phyloP scores from a whole-genome alignment of 805 yeast genomes.

The Cyberlindnera maritima region DNA sequence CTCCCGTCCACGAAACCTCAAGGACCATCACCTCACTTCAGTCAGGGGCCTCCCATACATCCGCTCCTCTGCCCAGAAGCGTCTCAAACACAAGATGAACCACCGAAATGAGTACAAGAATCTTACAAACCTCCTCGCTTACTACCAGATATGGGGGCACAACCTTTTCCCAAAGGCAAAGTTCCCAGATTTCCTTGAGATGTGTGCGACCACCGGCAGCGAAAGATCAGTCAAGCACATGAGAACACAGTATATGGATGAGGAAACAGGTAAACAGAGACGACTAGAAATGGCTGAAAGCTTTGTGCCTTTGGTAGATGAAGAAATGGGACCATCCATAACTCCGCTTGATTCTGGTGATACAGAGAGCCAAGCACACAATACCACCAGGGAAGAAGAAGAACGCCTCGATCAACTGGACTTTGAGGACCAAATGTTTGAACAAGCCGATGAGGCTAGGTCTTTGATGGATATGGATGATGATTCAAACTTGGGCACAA shows the following conservation, averaged over 20 bases:
- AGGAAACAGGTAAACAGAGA: constrained; percentile 29
- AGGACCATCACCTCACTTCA: constrained; percentile 48
- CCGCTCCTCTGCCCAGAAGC: constrained; percentile 32
- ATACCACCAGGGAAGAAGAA: background rate
- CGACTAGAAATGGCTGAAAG: background rate
- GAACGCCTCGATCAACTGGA: constrained; percentile 1
- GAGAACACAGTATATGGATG: constrained; percentile 37
- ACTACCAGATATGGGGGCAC: constrained; percentile 77
- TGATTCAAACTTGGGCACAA: background rate
- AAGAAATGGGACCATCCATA: background rate
- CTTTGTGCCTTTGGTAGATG: constrained; percentile 4
- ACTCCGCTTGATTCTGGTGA: background rate
- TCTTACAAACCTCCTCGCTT: constrained; percentile 45
- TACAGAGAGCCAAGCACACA: background rate
- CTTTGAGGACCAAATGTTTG: constrained; percentile 3
- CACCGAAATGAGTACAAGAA: constrained; percentile 48
- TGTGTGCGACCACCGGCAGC: constrained; percentile 49
- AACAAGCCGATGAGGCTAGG: constrained; percentile 1
- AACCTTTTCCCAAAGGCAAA: constrained; percentile 75
- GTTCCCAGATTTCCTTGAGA: constrained; percentile 62
- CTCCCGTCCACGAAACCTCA: constrained; percentile 37
- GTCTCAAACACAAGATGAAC: constrained; percentile 22
- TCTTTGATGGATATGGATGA: background rate
- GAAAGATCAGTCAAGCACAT: constrained; percentile 40
- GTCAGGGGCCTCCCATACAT: constrained; percentile 55